Conservation (phyloP, 2,329 filamentous ascomycete species). For the Cladosporium phlei region DNA sequence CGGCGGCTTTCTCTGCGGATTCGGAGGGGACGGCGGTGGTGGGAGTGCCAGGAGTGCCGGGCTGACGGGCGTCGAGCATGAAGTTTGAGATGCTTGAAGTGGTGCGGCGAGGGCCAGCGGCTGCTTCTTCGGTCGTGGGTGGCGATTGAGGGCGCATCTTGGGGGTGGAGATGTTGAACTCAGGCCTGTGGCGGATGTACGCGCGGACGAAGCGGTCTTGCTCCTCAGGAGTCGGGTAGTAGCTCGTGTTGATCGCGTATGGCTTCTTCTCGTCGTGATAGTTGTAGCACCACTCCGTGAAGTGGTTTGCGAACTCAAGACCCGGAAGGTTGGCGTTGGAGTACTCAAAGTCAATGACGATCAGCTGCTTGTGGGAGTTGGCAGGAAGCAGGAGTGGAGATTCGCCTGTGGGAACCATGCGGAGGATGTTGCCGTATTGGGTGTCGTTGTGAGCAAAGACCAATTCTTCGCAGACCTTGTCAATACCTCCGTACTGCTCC, state of each 20-base stretch:
- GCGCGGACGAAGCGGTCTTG: slow-evolving; percentile 80
- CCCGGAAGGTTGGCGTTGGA: slow-evolving; percentile 82
- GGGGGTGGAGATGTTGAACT: slow-evolving; percentile 52
- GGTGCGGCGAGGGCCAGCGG: slow-evolving; percentile 29
- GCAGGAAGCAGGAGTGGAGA: slow-evolving; percentile 83
- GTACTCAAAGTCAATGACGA: slow-evolving; percentile 98
- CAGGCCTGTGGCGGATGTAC: slow-evolving; percentile 77
- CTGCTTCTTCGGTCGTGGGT: slow-evolving; percentile 13
- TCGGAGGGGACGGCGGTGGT: slow-evolving; percentile 18
- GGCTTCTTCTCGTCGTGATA: slow-evolving; percentile 71
- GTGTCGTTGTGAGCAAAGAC: slow-evolving; percentile 99
- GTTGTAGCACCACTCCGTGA: slow-evolving; percentile 97
- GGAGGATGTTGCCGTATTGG: slow-evolving; percentile 96
- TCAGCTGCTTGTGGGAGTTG: slow-evolving; percentile 91
- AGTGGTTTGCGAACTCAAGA: slow-evolving; percentile 95
- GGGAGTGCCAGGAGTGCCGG: slow-evolving; percentile 42
- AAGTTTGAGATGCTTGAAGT: slow-evolving; percentile 54
- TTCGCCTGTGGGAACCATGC: slow-evolving; percentile 62
- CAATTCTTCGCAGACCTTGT: slow-evolving; percentile 66
- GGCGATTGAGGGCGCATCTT: slow-evolving; percentile 26
- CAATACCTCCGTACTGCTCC: slow-evolving; percentile 62
- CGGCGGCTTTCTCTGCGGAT: slow-evolving; percentile 51
- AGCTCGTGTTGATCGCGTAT: slow-evolving; percentile 58
- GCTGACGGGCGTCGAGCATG: slow-evolving; percentile 66
- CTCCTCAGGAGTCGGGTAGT: slow-evolving; percentile 74